Base-by-base conservation (phyloP, 164 flowering plant genomes). In the Chimonanthus praecox region DNA sequence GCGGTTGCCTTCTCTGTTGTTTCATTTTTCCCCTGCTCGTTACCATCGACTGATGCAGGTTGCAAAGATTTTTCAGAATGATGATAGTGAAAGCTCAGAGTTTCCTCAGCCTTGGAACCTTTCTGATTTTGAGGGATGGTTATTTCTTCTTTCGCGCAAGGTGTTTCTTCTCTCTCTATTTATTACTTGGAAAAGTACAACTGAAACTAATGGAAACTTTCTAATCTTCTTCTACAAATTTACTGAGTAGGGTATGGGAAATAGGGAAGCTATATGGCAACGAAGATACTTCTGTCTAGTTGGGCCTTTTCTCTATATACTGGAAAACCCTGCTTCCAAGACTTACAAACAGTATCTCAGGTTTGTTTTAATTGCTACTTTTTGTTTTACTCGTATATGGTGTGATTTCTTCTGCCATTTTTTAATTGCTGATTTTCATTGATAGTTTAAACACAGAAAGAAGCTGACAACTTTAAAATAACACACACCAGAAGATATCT, bases 1-100 rank as follows among this genome's bases (percentile, higher is more conserved):
- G 73, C 84, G 95, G 73, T 74, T 96, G 54, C 99, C 99, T 65
- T 89, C 93, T 43, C 74, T 96, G 68, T 89, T 88, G 33, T 88
- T 96, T 74, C 95, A 96, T 82, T 92, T 96, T 81, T 96, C 99
- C 73, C 99, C 99, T 58, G 91, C 97, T 71, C 92, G 99, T 69
- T 96, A 94, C 77, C 99, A 96, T 87, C 88, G 99, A 33, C 58
- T 96, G 80, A 88, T 96, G 91, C 87, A 92, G 82, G 87, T 96
- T 43, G 85, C 79, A 64, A 92, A 90, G 82, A 88, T 92, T 54
- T 96, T 96, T 82, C 87, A 88, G 80, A 86, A 76, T 50, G 88
- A 84, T 68, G 88, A 85, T 65, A 74, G 50, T 47, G 82, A 83
- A 54, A 81, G 69, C 48, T 80, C 84, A 9, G 86, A 86, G 75